A percentile compares a stretch with the other conserved stretches of the same genome.
Conservation (phyloP, 352 stramenopile species). For the Pythium chondricola region DNA sequence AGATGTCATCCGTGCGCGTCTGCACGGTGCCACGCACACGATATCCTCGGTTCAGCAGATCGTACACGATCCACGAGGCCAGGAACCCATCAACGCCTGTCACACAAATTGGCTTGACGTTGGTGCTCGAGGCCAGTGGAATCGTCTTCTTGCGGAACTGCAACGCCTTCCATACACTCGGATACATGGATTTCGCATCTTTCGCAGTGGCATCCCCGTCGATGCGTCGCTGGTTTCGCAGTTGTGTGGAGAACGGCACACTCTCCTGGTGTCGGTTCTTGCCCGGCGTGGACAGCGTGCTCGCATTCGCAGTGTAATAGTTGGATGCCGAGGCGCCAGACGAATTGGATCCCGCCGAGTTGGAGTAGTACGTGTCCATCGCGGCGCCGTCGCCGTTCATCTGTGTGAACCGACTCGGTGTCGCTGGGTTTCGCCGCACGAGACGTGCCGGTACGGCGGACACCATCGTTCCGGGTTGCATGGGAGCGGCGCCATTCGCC, state of each 20-base stretch:
- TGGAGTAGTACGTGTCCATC: constrained; percentile 23
- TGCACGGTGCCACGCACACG: constrained; percentile 81
- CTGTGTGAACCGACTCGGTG: background rate
- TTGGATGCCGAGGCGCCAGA: constrained; percentile 17
- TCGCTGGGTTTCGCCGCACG: constrained; percentile 4
- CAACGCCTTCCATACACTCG: constrained; percentile 72
- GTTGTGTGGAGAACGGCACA: background rate
- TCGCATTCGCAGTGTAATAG: constrained; percentile 19
- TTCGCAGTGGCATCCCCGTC: constrained; percentile 5
- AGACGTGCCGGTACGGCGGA: constrained; percentile 19
- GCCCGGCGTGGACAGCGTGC: constrained; percentile 7
- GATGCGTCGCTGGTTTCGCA: constrained; percentile 4
- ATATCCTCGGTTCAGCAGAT: constrained; percentile 72
- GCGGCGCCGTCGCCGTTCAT: background rate
- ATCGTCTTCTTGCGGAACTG: constrained; percentile 82
- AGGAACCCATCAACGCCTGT: constrained; percentile 84
- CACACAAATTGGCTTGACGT: constrained; percentile 79
- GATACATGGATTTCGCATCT: constrained; percentile 55
- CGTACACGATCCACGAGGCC: constrained; percentile 79
- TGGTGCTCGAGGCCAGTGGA: constrained; percentile 60
- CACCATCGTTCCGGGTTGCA: background rate
- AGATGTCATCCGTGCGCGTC: constrained; percentile 83
- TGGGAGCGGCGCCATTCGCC: constrained; percentile 3
- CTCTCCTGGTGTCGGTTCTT: constrained; percentile 13
- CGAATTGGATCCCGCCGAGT: constrained; percentile 21